Percentiles rank a stretch among this genome's conserved stretches.
phyloP scores from a whole-genome alignment of 176 grass and related monocot genomes.

The Zea luxurians region DNA sequence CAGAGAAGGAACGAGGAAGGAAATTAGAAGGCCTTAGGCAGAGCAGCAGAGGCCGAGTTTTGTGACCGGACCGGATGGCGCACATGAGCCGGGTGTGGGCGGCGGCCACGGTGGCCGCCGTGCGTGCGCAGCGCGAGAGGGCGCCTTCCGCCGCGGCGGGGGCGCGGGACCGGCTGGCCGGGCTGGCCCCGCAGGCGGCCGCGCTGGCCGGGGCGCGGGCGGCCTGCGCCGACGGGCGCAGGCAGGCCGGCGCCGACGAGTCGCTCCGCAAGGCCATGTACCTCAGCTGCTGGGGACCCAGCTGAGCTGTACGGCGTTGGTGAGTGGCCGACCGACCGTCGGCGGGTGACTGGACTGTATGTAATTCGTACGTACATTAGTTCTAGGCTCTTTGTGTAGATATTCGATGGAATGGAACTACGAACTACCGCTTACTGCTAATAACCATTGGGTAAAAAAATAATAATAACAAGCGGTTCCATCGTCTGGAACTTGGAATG shows the following conservation, averaged over 20 bases:
- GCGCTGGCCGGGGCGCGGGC: constrained; percentile 45
- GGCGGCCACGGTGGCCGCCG: constrained; percentile 47
- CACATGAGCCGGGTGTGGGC: constrained; percentile 46
- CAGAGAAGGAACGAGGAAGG: not conserved
- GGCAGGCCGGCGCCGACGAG: constrained; percentile 58
- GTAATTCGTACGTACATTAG: not conserved
- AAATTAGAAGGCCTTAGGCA: not conserved
- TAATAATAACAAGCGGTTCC: not conserved
- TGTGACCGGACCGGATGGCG: not conserved
- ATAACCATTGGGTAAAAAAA: not conserved
- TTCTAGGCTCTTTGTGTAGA: constrained; percentile 5
- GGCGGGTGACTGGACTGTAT: not conserved
- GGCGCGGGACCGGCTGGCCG: constrained; percentile 34
- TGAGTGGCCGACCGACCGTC: not conserved
- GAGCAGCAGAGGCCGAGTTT: not conserved
- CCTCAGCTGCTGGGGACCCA: constrained; percentile 82
- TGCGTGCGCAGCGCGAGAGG: constrained; percentile 53
- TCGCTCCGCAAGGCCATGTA: constrained; percentile 73
- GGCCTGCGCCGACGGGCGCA: constrained; percentile 40
- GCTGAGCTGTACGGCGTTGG: constrained; percentile 16
- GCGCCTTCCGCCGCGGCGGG: constrained; percentile 21
- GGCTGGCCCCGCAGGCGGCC: constrained; percentile 31
- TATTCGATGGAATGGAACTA: constrained; percentile 1
- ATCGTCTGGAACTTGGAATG: not conserved
- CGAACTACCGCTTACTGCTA: not conserved